Base-by-base conservation (phyloP, 1,284 basidiomycete genomes). In the Singerocomus rubriflavus region DNA sequence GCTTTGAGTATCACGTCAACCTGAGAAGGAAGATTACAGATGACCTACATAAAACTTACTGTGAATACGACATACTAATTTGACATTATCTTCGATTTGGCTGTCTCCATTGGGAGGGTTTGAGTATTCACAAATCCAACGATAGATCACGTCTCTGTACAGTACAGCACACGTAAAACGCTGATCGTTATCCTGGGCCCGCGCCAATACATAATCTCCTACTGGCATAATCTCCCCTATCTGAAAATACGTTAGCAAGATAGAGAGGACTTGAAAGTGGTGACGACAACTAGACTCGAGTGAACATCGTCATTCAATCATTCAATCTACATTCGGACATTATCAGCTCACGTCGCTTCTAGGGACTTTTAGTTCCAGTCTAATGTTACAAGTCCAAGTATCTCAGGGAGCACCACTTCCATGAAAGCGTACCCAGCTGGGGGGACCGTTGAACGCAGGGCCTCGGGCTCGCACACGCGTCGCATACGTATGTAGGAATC, bases 201-300 rank as follows among this genome's bases (percentile, higher is more conserved):
- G 21, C 21, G 21, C 21, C 21, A 21, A 21, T 21, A 21, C 21
- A 21, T 21, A 21, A 4, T 21, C 21, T 21, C 21, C 21, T 21
- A 21, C 21, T 21, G 21, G 21, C 21, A 21, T 21, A 21, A 21
- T 21, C 21, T 21, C 21, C 4, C 21, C 21, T 17, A 55, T 17
- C 37, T 44, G 44, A 26, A 46, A 55, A 42, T 33, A 46, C 8
- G 54, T 47, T 34, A 45, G 27, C 25, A 16, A 37, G n/a, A 55
- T 42, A 17, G 48, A 40, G 16, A 35, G 5, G 13, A 14, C 41
- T 21, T 56, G 54, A n/a, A 46, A 21, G 16, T 32, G 9, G 54
- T 42, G 30, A 55, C 48, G 11, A 50, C 17, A 32, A 41, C 54
- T 54, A 26, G 16, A 33, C 16, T 16, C 5, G n/a, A 31, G 41